phyloP scores from a whole-genome alignment of 208 protist genomes.

The Phytomonas sp. region DNA sequence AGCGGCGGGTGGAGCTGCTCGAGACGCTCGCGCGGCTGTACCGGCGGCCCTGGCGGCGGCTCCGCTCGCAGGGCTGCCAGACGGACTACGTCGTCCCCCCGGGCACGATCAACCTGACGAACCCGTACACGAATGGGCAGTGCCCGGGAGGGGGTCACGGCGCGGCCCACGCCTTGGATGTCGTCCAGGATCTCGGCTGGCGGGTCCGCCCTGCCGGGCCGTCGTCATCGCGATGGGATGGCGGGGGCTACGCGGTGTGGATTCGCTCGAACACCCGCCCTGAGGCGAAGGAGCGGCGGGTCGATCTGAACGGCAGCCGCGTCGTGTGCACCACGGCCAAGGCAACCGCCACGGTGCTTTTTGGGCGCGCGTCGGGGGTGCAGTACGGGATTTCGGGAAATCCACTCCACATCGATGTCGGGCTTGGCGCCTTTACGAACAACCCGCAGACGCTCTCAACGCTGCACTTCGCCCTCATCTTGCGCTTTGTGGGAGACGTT shows the following conservation, averaged over 20 bases:
- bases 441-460: conserved; percentile 33
- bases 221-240: conserved; percentile 7
- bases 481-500: conserved; percentile 22
- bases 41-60: conserved; percentile 34
- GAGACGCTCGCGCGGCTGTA: conserved; percentile 53
- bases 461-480: conserved; percentile 48
- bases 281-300: conserved; percentile 1
- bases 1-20: conserved; percentile 53
- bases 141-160: no score
- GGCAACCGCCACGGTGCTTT: conserved; percentile 31
- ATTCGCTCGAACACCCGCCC: conserved; percentile 16
- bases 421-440: conserved; percentile 28
- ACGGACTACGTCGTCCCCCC: conserved; percentile 59
- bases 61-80: conserved; percentile 55
- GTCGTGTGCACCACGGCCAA: conserved; percentile 19
- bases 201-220: background rate
- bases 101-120: conserved; percentile 62
- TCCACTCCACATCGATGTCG: conserved; percentile 31
- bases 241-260: conserved; percentile 13
- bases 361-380: conserved; percentile 37
- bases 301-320: conserved; percentile 8
- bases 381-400: conserved; percentile 17
- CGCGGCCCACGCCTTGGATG: no score
- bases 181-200: conserved; percentile 41
- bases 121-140: conserved; percentile 52